Evolutionary conservation across 495 filamentous ascomycete species (phyloP), one percentile per base, ranked within the genome.

Genomic region (Margaritispora aquatica): DNA sequence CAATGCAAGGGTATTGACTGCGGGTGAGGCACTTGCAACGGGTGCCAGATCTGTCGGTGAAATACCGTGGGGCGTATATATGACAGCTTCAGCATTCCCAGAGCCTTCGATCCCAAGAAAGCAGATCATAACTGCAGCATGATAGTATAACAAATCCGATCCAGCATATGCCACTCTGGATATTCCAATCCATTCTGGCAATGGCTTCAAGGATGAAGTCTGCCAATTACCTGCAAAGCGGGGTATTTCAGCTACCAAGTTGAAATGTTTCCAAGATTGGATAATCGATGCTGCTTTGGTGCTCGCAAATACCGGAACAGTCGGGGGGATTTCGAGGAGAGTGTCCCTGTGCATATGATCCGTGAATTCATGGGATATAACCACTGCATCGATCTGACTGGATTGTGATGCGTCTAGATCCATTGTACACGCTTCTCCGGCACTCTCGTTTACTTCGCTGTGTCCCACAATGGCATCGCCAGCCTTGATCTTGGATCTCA

Each of bases 41-140:
- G 68, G 62, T 0, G 55, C 29, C 3, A 82, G 66, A 23, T 73
- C 68, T 0, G 59, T 47, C 5, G 70, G 64, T 10, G 68, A 65
- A 23, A 84, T 78, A 20, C 82, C 80, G 58, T 84, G 82, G 11
- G 81, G 82, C 2, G 80, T 78, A 62, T 84, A 84, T 52, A 84
- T 68, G n/a, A 84, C 61, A 7, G 70, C 76, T 63, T 84, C 69
- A 69, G 13, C 65, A 38, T 55, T 59, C 63, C 53, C 3, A 9
- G 53, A 24, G 62, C 56, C 22, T 48, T 63, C 29, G 34, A 2
- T 36, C 24, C 15, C 15, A 17, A 69, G 26, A 67, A 83, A 83
- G 1, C 71, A 64, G 29, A 84, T 70, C 48, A 83, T 56, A 29
- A 84, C 61, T 0, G 80, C 81, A 9, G 76, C 75, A 61, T 84